phyloP scores from a whole-genome alignment of 2,329 filamentous ascomycete genomes.

The Trichoderma atroviride region DNA sequence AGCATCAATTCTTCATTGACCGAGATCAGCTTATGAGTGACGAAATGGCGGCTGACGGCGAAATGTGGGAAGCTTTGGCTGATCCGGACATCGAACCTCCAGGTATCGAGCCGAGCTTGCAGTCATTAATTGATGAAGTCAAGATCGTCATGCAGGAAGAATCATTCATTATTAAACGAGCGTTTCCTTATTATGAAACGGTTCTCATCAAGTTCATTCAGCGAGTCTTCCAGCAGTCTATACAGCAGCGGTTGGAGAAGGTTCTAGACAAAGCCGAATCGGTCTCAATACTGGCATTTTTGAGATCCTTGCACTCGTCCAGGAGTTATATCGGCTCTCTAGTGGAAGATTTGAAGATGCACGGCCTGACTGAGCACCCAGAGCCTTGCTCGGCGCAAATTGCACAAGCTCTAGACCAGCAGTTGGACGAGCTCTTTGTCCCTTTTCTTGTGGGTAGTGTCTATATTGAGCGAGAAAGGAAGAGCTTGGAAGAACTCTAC shows the following conservation, averaged over 20 bases:
- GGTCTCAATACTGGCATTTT: conserved; percentile 87
- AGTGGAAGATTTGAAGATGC: conserved; percentile 90
- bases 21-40: conserved; percentile 88
- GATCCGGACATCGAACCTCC: conserved; percentile 93
- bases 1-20: conserved; percentile 99
- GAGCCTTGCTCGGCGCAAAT: conserved; percentile 88
- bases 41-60: conserved; percentile 73
- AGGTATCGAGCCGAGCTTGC: conserved; percentile 86
- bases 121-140: conserved; percentile 91
- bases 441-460: conserved; percentile 70
- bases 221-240: conserved; percentile 94
- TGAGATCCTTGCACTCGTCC: conserved; percentile 88
- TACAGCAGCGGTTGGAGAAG: conserved; percentile 94
- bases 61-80: conserved; percentile 87
- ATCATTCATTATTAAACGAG: conserved; percentile 92
- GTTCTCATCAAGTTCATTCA: conserved; percentile 93
- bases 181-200: conserved; percentile 94
- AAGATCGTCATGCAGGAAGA: conserved; percentile 96
- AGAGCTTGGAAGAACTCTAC: conserved; percentile 77
- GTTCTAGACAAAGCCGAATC: conserved; percentile 92
- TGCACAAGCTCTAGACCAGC: conserved; percentile 71
- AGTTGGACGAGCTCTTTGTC: conserved; percentile 76
- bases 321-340: conserved; percentile 84
- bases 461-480: conserved; percentile 70
- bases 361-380: conserved; percentile 92